phyloP scores from a whole-genome alignment of 352 stramenopile genomes.

The Phytopythium oedochilum region DNA sequence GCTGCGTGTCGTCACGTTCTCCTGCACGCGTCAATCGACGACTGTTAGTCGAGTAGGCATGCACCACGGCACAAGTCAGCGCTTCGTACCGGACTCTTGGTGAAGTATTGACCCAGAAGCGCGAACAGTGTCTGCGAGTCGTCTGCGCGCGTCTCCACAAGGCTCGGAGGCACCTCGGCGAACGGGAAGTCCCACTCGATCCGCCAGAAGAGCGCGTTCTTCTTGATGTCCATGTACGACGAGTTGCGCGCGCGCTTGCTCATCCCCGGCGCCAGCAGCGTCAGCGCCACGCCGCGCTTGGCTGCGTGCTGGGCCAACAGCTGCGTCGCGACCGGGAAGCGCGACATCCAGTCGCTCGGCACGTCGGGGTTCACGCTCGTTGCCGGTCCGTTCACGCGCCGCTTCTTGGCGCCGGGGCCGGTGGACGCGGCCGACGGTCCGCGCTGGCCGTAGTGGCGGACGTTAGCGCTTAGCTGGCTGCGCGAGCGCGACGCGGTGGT shows the following conservation, averaged over 20 bases:
- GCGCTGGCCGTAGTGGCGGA: slow-evolving; percentile 22
- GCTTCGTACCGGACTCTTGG: slow-evolving; percentile 32
- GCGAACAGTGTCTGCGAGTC: slow-evolving; percentile 52
- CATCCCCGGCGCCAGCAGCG: slow-evolving; percentile 74
- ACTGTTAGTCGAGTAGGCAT: not conserved
- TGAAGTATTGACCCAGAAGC: slow-evolving; percentile 59
- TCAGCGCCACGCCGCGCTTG: slow-evolving; percentile 65
- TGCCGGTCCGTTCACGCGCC: slow-evolving; percentile 8
- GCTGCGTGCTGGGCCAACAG: slow-evolving; percentile 60
- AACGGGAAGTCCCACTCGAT: slow-evolving; percentile 75
- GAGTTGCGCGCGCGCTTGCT: slow-evolving; percentile 73
- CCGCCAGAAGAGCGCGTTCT: slow-evolving; percentile 59
- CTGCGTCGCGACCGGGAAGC: slow-evolving; percentile 68
- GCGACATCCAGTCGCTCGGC: slow-evolving; percentile 59
- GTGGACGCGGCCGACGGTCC: slow-evolving; percentile 10
- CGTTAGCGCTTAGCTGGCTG: slow-evolving; percentile 33
- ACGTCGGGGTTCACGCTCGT: slow-evolving; percentile 53
- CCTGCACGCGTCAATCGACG: slow-evolving; percentile 19
- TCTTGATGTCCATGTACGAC: slow-evolving; percentile 70
- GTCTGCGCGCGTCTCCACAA: slow-evolving; percentile 43
- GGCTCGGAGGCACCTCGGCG: slow-evolving; percentile 35
- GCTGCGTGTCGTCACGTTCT: slow-evolving; percentile 58
- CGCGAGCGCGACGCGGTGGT: slow-evolving; percentile 40
- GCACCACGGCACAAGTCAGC: not conserved
- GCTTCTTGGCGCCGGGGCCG: slow-evolving; percentile 16